Evolutionary conservation across 108 stramenopile genomes (phyloP).

Genomic region (Skeletonema tropicum): DNA sequence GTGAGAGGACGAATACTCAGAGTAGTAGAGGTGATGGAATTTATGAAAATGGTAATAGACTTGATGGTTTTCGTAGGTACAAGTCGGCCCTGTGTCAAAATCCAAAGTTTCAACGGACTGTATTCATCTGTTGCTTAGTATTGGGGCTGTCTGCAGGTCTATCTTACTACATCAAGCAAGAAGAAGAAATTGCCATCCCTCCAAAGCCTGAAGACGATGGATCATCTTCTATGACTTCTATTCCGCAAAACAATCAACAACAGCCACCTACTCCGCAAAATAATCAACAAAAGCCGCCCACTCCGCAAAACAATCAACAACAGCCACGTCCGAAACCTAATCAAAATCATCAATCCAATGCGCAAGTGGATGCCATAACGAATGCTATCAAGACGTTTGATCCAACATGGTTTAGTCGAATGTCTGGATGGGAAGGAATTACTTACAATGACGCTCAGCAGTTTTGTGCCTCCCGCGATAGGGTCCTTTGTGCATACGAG

Average conservation of each 20-base stretch:
- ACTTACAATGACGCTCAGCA: conserved; percentile 14
- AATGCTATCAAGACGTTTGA: conserved; percentile 13
- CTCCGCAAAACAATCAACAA: not conserved
- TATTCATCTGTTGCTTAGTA: not conserved
- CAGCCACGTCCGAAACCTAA: not conserved
- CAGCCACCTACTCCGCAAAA: not conserved
- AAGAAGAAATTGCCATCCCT: not conserved
- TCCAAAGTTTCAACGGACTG: not conserved
- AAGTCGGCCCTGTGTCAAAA: not conserved
- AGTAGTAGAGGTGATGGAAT: not conserved
- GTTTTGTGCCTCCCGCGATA: conserved; percentile 9
- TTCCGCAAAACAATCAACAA: conserved; percentile 2
- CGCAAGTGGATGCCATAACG: not conserved
- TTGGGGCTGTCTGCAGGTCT: not conserved
- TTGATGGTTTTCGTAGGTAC: not conserved
- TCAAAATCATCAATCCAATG: not conserved
- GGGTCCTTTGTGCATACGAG: conserved; percentile 23
- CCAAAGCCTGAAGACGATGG: conserved; percentile 2
- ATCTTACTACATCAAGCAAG: not conserved
- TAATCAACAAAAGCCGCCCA: not conserved
- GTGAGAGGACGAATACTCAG: not conserved
- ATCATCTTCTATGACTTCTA: not conserved
- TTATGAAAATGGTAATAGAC: not conserved
- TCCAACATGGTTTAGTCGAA: conserved; percentile 22
- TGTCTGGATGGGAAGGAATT: conserved; percentile 14